Evolutionary conservation across 345 rosid species (phyloP).

Genomic region (Salix exigua): DNA sequence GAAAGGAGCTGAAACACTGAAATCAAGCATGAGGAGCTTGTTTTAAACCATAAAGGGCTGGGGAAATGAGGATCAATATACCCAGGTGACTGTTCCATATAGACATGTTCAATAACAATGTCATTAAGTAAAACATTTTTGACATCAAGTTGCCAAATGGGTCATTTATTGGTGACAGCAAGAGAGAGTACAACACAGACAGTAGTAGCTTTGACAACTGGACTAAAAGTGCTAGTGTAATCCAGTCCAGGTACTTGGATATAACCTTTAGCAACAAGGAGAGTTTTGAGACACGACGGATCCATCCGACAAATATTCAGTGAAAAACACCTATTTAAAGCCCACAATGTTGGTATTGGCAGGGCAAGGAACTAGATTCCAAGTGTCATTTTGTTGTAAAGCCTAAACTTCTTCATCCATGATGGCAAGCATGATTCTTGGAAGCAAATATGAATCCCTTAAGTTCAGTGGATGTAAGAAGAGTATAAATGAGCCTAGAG

Average conservation of each 20-base stretch:
- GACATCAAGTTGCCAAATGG: neutral
- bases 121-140: constrained; percentile 3
- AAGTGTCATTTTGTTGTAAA: neutral
- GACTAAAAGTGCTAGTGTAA: constrained; percentile 5
- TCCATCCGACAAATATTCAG: neutral
- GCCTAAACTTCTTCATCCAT: constrained; percentile 12
- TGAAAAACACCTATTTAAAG: constrained; percentile 13
- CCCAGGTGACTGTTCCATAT: neutral
- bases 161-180: neutral
- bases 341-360: neutral
- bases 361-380: neutral
- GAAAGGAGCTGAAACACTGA: too few species aligned
- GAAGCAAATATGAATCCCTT: constrained; percentile 6
- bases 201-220: constrained; percentile 9
- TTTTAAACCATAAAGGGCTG: too few species aligned
- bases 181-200: neutral
- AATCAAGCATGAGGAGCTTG: too few species aligned
- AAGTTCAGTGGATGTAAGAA: constrained; percentile 1
- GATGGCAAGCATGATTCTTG: neutral
- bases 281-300: neutral
- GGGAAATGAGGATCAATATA: too few species aligned
- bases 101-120: neutral
- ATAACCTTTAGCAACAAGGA: neutral
- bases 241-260: constrained; percentile 1
- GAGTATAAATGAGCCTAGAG: neutral